Conservation (phyloP, 768 basidiomycete genomes). For the Hypholoma sublateritium region DNA sequence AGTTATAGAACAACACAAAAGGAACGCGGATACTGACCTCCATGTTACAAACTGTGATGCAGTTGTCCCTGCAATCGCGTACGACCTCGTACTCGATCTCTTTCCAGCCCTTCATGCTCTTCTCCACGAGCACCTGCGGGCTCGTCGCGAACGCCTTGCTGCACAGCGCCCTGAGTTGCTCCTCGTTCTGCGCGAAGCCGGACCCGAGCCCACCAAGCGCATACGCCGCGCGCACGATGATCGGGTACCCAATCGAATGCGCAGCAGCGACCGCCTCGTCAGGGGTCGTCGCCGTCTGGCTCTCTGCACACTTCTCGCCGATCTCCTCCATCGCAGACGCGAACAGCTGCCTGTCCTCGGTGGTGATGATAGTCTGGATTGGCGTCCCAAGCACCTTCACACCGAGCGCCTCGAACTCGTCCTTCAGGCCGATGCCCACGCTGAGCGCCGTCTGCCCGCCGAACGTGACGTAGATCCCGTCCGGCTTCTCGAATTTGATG, state of each 20-base stretch:
- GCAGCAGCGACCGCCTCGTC: conserved; percentile 88
- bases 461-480: conserved; percentile 98
- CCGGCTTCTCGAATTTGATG: conserved; percentile 98
- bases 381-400: conserved; percentile 95
- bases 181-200: conserved; percentile 94
- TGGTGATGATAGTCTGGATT: conserved; percentile 95
- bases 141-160: conserved; percentile 96
- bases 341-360: conserved; percentile 95
- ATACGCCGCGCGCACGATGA: conserved; percentile 96
- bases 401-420: conserved; percentile 89
- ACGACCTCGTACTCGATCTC: conserved; percentile 99
- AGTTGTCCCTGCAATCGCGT: conserved; percentile 95
- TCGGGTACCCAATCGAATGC: conserved; percentile 83
- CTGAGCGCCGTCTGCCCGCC: conserved; percentile 97
- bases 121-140: conserved; percentile 98
- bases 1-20: not conserved
- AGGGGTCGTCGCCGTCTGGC: conserved; percentile 79
- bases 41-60: conserved; percentile 99
- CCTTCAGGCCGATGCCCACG: conserved; percentile 97
- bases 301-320: conserved; percentile 93
- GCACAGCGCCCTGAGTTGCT: conserved; percentile 85
- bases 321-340: conserved; percentile 93
- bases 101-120: conserved; percentile 99
- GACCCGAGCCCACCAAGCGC: conserved; percentile 94
- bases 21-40: conserved; percentile 61